A percentile compares a stretch with the other conserved stretches of the same genome.
phyloP scores from a whole-genome alignment of 1,284 basidiomycete genomes.

The Ganoderma sp. region DNA sequence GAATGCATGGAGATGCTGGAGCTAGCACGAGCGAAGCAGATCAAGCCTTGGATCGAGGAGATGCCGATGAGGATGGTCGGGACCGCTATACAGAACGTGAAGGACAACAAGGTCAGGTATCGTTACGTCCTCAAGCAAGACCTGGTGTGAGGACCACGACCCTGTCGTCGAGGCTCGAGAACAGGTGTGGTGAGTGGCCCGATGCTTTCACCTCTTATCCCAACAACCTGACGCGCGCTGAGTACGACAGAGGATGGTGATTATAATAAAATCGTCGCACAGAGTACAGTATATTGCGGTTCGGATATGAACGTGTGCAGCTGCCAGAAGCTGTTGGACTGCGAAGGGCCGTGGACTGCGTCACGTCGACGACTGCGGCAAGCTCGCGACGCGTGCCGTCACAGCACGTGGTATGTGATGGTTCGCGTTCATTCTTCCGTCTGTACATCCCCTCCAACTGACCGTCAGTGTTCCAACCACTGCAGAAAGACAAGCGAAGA shows the following conservation, averaged over 20 bases:
- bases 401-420: slow-evolving; percentile 2
- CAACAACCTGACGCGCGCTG: neutral
- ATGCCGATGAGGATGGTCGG: slow-evolving; percentile 63
- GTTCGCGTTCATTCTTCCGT: neutral
- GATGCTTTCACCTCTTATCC: neutral
- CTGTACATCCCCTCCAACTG: neutral
- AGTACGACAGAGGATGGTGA: neutral
- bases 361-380: neutral
- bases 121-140: slow-evolving; percentile 55
- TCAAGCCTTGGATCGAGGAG: slow-evolving; percentile 58
- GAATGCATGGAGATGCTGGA: slow-evolving; percentile 67
- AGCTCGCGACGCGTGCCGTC: neutral
- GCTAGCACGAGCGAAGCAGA: slow-evolving; percentile 59
- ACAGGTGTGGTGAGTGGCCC: neutral
- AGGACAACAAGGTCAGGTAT: slow-evolving; percentile 59
- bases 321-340: neutral
- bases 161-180: too few relatives aligned
- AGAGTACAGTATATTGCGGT: too few relatives aligned
- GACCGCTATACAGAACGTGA: slow-evolving; percentile 59
- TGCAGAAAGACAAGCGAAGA: neutral
- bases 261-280: neutral
- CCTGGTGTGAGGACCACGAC: slow-evolving; percentile 18
- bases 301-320: neutral
- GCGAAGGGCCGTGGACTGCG: neutral
- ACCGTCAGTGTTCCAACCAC: neutral